These are phyloP conservation scores for Alternaria tenuissima DNA, from an alignment of 2,329 filamentous ascomycete genomes.

Conservation along the genomic window DNA sequence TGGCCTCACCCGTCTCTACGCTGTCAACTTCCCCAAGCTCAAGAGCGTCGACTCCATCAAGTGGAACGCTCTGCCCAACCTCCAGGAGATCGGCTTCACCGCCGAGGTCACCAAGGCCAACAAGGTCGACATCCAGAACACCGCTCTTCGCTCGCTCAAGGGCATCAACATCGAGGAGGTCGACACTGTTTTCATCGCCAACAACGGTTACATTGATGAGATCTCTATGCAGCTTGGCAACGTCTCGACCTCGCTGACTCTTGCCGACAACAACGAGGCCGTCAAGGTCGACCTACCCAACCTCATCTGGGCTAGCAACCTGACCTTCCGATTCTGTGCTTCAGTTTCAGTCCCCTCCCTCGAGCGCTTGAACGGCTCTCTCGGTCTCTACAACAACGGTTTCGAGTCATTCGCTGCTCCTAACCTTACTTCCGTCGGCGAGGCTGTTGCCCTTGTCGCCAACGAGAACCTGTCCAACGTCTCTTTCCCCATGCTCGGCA, in stretches of 20 bases:
- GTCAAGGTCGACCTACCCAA: constrained; percentile 79
- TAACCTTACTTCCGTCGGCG: constrained; percentile 74
- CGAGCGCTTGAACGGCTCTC: constrained; percentile 74
- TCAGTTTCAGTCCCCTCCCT: constrained; percentile 77
- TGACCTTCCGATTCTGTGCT: constrained; percentile 83
- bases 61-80: constrained; percentile 74
- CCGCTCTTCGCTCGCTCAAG: constrained; percentile 77
- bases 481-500: constrained; percentile 72
- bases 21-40: constrained; percentile 72
- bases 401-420: constrained; percentile 68
- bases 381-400: constrained; percentile 85
- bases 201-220: constrained; percentile 81
- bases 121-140: constrained; percentile 82
- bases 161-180: constrained; percentile 83
- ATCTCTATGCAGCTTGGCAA: constrained; percentile 82
- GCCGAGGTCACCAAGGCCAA: constrained; percentile 72
- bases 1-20: constrained; percentile 73
- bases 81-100: constrained; percentile 68
- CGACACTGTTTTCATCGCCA: constrained; percentile 76
- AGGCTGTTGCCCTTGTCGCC: constrained; percentile 65
- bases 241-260: constrained; percentile 73
- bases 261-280: constrained; percentile 80
- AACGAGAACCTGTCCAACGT: constrained; percentile 73
- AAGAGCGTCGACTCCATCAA: constrained; percentile 70
- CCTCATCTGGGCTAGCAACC: constrained; percentile 78